Base-by-base conservation (phyloP, 2,329 filamentous ascomycete genomes). In the Colletotrichum siamense region DNA sequence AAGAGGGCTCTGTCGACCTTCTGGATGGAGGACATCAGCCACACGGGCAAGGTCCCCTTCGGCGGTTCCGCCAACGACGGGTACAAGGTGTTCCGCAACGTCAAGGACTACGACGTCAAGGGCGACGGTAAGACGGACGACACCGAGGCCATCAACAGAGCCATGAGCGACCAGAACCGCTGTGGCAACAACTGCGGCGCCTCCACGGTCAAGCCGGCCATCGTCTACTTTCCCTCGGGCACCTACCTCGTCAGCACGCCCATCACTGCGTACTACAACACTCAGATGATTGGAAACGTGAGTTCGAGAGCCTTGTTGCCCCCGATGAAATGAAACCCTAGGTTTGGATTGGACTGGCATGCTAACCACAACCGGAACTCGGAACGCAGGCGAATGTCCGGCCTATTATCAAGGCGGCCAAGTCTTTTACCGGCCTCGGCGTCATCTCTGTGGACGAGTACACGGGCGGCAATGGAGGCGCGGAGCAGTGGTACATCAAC, bases 281-380 rank as follows among this genome's bases (percentile, higher is more conserved):
- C 92, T 8, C 89, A 92, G 81, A 83, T 94, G 16, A 87, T 93
- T 71, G 91, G 91, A 55, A 91, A 93, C 76, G 66, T 70, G n/a
- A 57, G 49, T 68, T 57, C 30, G 22, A 34, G 16, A 44, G 63
- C 24, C 34, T 66, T 66, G 24, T 49, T 49, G 39, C 63, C 36
- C 63, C 34, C 36, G 34, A 44, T 66, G 63, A 66, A 44, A 44
- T 44, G 22, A 66, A 66, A 44, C 34, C 22, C 63, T 30, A 52
- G 22, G 15, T 39, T 49, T 62, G 24, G 39, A 49, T 49, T 49
- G 39, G 39, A 49, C 52, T 70, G 34, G 49, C 28, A 28, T 36
- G 18, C 44, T 65, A n/a, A 26, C 28, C 22, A 26, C 18, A 55
- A 24, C n/a, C 9, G 34, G 57, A 8, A 22, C 36, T 55, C n/a